Conservation (phyloP, 83 land plant genomes). For the Picea abies region DNA sequence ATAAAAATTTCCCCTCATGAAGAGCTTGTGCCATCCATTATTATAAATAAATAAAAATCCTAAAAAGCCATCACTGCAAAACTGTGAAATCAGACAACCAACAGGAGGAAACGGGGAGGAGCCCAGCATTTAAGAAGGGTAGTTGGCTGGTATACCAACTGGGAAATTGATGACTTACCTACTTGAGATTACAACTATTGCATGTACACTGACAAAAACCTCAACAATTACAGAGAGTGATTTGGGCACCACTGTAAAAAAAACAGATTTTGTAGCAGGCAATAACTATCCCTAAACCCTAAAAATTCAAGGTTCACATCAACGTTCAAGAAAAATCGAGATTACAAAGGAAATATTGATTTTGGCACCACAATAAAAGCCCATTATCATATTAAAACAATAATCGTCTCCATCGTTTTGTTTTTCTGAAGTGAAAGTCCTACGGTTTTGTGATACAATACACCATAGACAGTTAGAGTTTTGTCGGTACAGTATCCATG, state of each 20-base stretch:
- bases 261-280: not conserved
- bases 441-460: not conserved
- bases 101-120: too few species aligned
- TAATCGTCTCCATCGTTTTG: too few species aligned
- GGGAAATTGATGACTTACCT: too few species aligned
- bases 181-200: too few species aligned
- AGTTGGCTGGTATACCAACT: too few species aligned
- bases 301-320: not conserved
- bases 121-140: too few species aligned
- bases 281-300: not conserved
- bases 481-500: slow-evolving; percentile 52
- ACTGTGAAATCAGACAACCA: too few species aligned
- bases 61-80: too few species aligned
- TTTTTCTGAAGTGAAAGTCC: not conserved
- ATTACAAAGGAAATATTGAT: not conserved
- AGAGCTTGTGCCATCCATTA: too few species aligned
- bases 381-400: not conserved
- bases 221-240: not conserved
- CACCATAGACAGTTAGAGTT: not conserved
- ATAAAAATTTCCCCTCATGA: too few species aligned
- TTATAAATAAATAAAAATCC: too few species aligned
- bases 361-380: not conserved
- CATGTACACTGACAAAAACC: not conserved
- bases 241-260: not conserved
- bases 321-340: not conserved